These are phyloP conservation scores for Suhomyces yuchorum DNA, from an alignment of 1,139 yeast species.

Conservation along the genomic window DNA sequence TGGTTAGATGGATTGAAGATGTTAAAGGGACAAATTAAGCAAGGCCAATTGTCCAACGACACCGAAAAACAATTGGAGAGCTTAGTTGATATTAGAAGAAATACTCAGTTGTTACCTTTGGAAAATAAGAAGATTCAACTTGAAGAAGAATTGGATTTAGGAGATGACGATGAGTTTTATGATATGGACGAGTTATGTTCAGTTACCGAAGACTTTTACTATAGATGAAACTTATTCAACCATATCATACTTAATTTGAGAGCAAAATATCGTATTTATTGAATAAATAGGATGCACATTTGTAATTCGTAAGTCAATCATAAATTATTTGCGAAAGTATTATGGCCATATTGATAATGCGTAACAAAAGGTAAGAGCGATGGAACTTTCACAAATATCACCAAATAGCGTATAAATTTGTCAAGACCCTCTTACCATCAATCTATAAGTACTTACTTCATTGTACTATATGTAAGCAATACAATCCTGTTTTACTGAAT, in stretches of 20 bases:
- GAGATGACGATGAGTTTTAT: conserved; percentile 44
- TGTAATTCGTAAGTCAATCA: not conserved
- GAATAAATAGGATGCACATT: not conserved
- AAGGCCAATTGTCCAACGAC: conserved; percentile 53
- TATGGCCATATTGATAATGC: no score
- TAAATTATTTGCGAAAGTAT: no score
- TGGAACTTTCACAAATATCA: not conserved
- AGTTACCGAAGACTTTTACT: conserved; percentile 47
- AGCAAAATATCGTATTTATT: conserved; percentile 1
- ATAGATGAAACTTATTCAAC: conserved; percentile 24
- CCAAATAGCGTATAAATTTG: no score
- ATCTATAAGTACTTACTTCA: no score
- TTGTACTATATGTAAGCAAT: no score
- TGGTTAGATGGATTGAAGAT: conserved; percentile 83
- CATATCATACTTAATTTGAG: not conserved
- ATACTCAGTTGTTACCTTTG: conserved; percentile 65
- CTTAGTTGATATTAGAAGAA: conserved; percentile 60
- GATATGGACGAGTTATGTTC: conserved; percentile 44
- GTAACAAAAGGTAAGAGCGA: no score
- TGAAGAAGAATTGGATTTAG: conserved; percentile 30
- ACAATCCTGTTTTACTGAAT: no score
- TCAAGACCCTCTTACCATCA: no score
- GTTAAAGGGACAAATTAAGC: conserved; percentile 43
- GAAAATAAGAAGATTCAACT: conserved; percentile 32
- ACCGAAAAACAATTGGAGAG: conserved; percentile 60